Conservation (phyloP, 257 asterid genomes). For the Parsonsia alboflavescens region DNA sequence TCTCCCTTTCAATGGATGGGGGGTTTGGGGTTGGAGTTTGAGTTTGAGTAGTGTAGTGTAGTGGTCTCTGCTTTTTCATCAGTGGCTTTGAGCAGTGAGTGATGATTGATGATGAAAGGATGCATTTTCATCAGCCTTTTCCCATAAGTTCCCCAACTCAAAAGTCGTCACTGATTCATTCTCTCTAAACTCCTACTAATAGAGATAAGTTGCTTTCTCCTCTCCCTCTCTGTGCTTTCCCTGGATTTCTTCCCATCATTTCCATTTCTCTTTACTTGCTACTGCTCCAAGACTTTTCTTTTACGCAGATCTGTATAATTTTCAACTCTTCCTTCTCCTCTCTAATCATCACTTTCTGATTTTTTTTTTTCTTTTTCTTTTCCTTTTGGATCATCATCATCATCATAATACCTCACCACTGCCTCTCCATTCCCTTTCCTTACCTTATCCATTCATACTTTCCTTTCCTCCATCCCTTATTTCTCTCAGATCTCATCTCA, state of each 20-base stretch:
- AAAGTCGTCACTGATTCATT: background rate
- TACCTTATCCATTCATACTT: background rate
- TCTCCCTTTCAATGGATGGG: too few species aligned
- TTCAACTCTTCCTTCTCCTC: slow-evolving; percentile 8
- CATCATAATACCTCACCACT: slow-evolving; percentile 3
- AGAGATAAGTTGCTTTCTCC: background rate
- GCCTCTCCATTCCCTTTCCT: slow-evolving; percentile 4
- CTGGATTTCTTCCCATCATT: background rate
- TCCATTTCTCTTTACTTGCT: background rate
- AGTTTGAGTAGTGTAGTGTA: too few species aligned
- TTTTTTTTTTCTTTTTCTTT: background rate
- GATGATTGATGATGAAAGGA: slow-evolving; percentile 2
- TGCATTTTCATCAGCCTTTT: background rate
- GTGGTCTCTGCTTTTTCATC: background rate
- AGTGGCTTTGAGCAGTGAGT: background rate
- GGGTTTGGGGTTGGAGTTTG: too few species aligned
- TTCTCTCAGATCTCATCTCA: background rate
- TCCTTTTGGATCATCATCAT: slow-evolving; percentile 8
- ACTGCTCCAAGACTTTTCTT: background rate
- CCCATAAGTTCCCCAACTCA: background rate
- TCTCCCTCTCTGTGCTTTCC: background rate
- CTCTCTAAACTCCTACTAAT: background rate
- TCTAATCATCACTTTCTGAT: slow-evolving; percentile 15
- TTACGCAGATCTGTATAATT: slow-evolving; percentile 1
- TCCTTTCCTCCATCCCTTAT: background rate